These are phyloP conservation scores for Venturia asperata DNA, from an alignment of 2,329 filamentous ascomycete genomes.

Conservation along the genomic window DNA sequence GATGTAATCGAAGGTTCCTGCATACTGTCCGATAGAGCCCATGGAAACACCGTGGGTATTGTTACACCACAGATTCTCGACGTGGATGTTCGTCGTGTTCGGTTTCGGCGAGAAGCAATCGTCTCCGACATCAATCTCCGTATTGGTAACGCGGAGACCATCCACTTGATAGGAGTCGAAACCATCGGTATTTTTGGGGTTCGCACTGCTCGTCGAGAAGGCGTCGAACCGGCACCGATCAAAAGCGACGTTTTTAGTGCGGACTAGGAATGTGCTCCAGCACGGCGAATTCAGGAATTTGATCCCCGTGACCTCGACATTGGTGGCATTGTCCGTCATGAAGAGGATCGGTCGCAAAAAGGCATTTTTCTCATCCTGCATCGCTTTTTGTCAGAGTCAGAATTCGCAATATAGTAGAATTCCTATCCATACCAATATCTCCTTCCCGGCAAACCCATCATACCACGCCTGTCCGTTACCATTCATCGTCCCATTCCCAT, in stretches of 20 bases:
- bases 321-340: conserved; percentile 54
- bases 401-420: background rate
- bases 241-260: conserved; percentile 49
- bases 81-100: conserved; percentile 31
- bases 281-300: conserved; percentile 55
- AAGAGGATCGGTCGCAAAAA: conserved; percentile 56
- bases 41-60: conserved; percentile 31
- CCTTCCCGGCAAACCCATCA: conserved; percentile 41
- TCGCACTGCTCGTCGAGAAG: conserved; percentile 42
- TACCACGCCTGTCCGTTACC: conserved; percentile 50
- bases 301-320: conserved; percentile 51
- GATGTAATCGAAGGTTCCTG: conserved; percentile 30
- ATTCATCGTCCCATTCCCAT: conserved; percentile 50
- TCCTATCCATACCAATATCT: conserved; percentile 36
- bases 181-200: conserved; percentile 56
- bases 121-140: conserved; percentile 31
- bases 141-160: conserved; percentile 38
- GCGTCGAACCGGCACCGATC: conserved; percentile 50
- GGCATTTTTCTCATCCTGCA: conserved; percentile 44
- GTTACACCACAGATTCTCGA: conserved; percentile 31
- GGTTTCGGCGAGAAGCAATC: conserved; percentile 31
- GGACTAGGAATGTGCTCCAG: conserved; percentile 58
- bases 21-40: conserved; percentile 30
- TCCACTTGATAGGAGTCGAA: conserved; percentile 55
- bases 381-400: conserved; percentile 22